Evolutionary conservation across 2,329 filamentous ascomycete species (phyloP).

Genomic region (Fusarium multiceps): DNA sequence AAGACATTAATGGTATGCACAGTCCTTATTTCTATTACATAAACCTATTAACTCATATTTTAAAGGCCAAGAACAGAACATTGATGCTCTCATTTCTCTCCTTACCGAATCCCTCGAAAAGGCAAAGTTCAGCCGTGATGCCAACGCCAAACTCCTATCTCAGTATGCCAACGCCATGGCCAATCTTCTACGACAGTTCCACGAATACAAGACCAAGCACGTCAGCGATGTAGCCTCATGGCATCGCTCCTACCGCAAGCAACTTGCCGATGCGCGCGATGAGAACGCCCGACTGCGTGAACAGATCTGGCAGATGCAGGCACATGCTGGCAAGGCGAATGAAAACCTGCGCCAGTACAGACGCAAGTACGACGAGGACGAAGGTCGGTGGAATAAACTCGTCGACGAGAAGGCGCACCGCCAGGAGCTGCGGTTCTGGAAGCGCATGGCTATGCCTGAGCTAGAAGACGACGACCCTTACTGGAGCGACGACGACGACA

Average conservation of each 20-base stretch:
- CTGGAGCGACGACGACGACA: constrained; percentile 74
- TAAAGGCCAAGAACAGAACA: constrained; percentile 67
- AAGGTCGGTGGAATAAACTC: constrained; percentile 63
- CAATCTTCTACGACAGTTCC: constrained; percentile 71
- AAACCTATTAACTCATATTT: background rate
- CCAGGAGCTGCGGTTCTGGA: constrained; percentile 74
- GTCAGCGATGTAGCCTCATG: constrained; percentile 70
- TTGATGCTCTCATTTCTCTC: constrained; percentile 70
- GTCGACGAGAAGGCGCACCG: constrained; percentile 64
- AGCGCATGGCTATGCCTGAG: constrained; percentile 72
- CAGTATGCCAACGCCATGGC: constrained; percentile 69
- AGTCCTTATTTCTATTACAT: background rate
- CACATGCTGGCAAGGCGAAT: constrained; percentile 68
- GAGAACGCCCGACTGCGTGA: constrained; percentile 72
- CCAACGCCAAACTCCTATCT: constrained; percentile 68
- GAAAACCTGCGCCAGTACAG: constrained; percentile 68
- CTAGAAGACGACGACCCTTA: constrained; percentile 69
- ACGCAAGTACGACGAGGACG: constrained; percentile 66
- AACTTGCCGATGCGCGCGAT: constrained; percentile 72
- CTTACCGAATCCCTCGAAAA: constrained; percentile 72
- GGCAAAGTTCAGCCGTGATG: constrained; percentile 68
- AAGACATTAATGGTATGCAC: constrained; percentile 66
- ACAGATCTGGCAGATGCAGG: constrained; percentile 75
- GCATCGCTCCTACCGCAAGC: constrained; percentile 73
- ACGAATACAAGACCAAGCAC: constrained; percentile 73